Evolutionary conservation across 345 rosid genomes (phyloP).

Genomic region (Trapa bicornis): DNA sequence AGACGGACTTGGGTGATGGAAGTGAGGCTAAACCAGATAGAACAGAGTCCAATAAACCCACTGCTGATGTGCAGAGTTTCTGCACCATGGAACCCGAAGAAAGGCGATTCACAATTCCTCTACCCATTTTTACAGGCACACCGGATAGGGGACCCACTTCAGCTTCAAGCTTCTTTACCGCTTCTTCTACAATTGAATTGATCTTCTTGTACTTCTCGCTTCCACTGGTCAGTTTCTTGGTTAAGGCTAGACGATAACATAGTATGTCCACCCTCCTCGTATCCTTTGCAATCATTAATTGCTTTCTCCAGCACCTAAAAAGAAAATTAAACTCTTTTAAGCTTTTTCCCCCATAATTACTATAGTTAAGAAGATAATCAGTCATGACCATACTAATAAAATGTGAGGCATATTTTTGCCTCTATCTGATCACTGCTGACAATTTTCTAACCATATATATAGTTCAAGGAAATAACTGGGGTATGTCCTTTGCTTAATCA

Average conservation of each 20-base stretch:
- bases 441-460: too few relatives aligned
- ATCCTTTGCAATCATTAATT: conserved; percentile 55
- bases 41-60: conserved; percentile 50
- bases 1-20: conserved; percentile 14
- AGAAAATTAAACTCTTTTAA: neutral
- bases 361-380: too few relatives aligned
- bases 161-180: conserved; percentile 61
- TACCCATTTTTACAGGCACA: conserved; percentile 69
- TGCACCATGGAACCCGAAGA: conserved; percentile 66
- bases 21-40: conserved; percentile 16
- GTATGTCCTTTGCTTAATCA: too few relatives aligned
- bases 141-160: conserved; percentile 84
- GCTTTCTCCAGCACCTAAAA: conserved; percentile 86
- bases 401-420: too few relatives aligned
- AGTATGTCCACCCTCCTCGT: conserved; percentile 79
- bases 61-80: conserved; percentile 52
- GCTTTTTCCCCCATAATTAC: neutral
- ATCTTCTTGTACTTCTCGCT: conserved; percentile 39
- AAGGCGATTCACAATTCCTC: conserved; percentile 83
- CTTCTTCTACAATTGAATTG: conserved; percentile 50
- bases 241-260: conserved; percentile 67
- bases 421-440: too few relatives aligned
- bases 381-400: too few relatives aligned
- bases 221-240: conserved; percentile 60
- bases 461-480: too few relatives aligned